Base-by-base conservation (phyloP, 305 asterid species). In the Striga hermonthica region DNA sequence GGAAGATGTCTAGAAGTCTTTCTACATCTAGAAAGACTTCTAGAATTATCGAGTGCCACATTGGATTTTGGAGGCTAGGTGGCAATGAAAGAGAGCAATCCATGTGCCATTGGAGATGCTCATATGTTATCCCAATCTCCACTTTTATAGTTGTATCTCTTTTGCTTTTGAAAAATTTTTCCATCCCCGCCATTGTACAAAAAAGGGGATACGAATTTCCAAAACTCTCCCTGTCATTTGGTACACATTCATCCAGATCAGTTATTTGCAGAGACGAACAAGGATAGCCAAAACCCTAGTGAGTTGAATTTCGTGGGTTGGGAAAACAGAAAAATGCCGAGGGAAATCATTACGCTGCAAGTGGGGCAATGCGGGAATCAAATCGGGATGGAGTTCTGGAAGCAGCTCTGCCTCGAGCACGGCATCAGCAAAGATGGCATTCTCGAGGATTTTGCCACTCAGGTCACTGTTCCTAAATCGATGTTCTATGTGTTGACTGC, bases 331-430 rank as follows among this genome's bases (percentile, higher is more conserved):
- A 76, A 72, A 77, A 91, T 93, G 99, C 99, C 99, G 71, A 78
- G 99, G 77, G 99, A 93, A 62, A 93, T 90, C 4, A 90, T 93
- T 41, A 90, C 97, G 37, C 69, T 93, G 72, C 97, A 93, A 64
- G 99, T 93, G 60, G 99, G 99, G 53, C 99, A 93, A 86, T 93
- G 97, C 73, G 99, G 97, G 67, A 90, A 93, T 72, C 99, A 93
- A 94, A 93, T 90, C 85, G 99, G 99, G 4, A 93, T 93, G 99
- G 99, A 93, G 83, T 93, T 90, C 78, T 93, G 99, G 99, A 93
- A 93, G 77, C 99, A 93, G 84, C 99, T 93, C 53, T 93, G 97
- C 67, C 96, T 93, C 64, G 99, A 93, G 79, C 99, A 93, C 52
- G 99, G 96, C 72, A 93, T 93, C 63, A 90, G 91, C 76, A 93